Evolutionary conservation across 2,329 filamentous ascomycete species (phyloP).

Genomic region (Xylariaceae sp.): DNA sequence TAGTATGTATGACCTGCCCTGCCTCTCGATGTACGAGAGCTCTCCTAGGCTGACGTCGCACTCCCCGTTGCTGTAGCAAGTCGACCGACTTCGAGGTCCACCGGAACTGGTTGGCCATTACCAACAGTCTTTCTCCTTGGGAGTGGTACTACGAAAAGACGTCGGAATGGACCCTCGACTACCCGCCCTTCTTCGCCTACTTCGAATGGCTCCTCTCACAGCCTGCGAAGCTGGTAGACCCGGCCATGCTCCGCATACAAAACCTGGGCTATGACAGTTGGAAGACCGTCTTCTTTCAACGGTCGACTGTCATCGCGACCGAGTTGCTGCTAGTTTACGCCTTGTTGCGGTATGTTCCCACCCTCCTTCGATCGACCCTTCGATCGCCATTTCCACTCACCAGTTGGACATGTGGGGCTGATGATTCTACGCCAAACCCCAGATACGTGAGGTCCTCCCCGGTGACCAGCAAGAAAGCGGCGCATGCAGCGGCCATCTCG

Average conservation of each 20-base stretch:
- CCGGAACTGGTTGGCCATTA: conserved; percentile 97
- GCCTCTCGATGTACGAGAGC: no score
- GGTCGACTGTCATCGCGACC: conserved; percentile 77
- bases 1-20: conserved; percentile 62
- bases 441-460: conserved; percentile 73
- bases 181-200: conserved; percentile 95
- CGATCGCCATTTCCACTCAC: conserved; percentile 4
- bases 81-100: conserved; percentile 99
- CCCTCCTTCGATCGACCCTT: background rate
- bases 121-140: conserved; percentile 76
- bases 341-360: conserved; percentile 58
- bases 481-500: conserved; percentile 82
- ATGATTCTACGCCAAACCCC: conserved; percentile 1
- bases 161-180: conserved; percentile 99
- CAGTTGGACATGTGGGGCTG: conserved; percentile 8
- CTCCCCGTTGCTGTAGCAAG: conserved; percentile 55
- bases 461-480: conserved; percentile 60
- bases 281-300: conserved; percentile 91
- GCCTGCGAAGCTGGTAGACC: conserved; percentile 68
- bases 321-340: conserved; percentile 82
- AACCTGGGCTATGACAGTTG: conserved; percentile 85
- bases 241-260: conserved; percentile 73
- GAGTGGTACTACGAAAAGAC: conserved; percentile 97
- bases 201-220: conserved; percentile 93
- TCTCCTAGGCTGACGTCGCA: background rate